Evolutionary conservation across 108 stramenopile genomes (phyloP).

Genomic region (Cyclotella atomus): DNA sequence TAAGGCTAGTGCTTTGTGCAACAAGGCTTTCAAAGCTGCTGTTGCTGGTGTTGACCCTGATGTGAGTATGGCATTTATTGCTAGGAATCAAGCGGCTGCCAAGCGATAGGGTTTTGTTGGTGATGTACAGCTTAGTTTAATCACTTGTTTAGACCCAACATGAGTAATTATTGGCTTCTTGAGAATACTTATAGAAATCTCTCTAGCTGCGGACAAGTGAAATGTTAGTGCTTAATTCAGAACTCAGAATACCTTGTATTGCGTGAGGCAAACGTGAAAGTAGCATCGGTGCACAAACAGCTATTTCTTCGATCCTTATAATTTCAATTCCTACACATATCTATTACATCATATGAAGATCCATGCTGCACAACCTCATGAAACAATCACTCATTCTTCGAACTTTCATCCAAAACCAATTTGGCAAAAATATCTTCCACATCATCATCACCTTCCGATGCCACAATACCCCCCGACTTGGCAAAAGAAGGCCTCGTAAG

Average conservation of each 20-base stretch:
- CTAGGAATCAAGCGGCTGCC: conserved; percentile 53
- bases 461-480: background rate
- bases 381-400: background rate
- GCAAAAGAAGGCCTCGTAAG: background rate
- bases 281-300: too few relatives aligned
- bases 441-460: conserved; percentile 13
- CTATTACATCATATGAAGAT: too few relatives aligned
- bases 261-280: too few relatives aligned
- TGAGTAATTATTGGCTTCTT: background rate
- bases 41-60: conserved; percentile 64
- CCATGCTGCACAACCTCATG: too few relatives aligned
- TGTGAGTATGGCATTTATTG: conserved; percentile 77
- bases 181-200: background rate
- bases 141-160: background rate
- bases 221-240: too few relatives aligned
- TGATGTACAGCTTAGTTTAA: background rate
- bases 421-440: conserved; percentile 21
- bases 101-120: background rate
- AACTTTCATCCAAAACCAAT: background rate
- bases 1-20: conserved; percentile 52
- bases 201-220: too few relatives aligned
- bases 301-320: background rate
- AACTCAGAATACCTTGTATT: too few relatives aligned
- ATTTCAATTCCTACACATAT: too few relatives aligned
- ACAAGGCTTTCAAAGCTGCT: conserved; percentile 60